Evolutionary conservation across 495 filamentous ascomycete species (phyloP), one percentile per base, ranked within the genome.

Genomic region (Penicillium mononematosum): DNA sequence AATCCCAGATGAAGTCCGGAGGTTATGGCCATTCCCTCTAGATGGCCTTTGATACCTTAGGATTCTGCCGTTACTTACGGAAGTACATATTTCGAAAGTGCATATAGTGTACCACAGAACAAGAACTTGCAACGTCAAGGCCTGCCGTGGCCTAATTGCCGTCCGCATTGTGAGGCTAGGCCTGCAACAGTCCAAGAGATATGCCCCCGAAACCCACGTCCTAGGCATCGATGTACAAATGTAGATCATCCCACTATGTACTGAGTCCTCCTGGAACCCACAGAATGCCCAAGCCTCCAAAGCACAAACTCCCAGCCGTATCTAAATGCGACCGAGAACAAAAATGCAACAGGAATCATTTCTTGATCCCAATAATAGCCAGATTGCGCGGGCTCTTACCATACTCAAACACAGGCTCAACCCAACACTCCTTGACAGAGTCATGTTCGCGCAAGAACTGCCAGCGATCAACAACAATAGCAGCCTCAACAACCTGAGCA

Each of bases 381-480:
- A 93, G 71, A 73, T 96, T 98, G 61, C 92, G 81, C 36, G 88
- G 95, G 71, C 91, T 97, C 73, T 86, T 68, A n/a, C 75, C 70
- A 72, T 96, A 97, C 58, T 94, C 91, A 74, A 97, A 98, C 0
- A 96, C 91, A 19, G 87, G 77, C 72, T 98, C 91, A 31, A 96
- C 92, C 94, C 94, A 98, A 57, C 80, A 84, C 58, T 90, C 83
- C 59, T 81, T 78, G 36, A 92, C 76, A 8, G 58, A 67, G 36
- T 73, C 70, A 61, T 95, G 87, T 67, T 98, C 93, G 45, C 75
- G 84, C 55, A 98, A 76, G 72, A 88, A 98, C 52, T 90, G 77
- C 91, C 90, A 98, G 42, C 94, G 78, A 78, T 98, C 94, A 32
- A 91, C 85, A 36, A 96, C 90, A 67, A 98, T 92, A 50, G 92